Percentiles rank a stretch among this genome's conserved stretches.
These are phyloP conservation scores for Cercospora zeae-maydis DNA, from an alignment of 2,329 filamentous ascomycete genomes.

Conservation along the genomic window DNA sequence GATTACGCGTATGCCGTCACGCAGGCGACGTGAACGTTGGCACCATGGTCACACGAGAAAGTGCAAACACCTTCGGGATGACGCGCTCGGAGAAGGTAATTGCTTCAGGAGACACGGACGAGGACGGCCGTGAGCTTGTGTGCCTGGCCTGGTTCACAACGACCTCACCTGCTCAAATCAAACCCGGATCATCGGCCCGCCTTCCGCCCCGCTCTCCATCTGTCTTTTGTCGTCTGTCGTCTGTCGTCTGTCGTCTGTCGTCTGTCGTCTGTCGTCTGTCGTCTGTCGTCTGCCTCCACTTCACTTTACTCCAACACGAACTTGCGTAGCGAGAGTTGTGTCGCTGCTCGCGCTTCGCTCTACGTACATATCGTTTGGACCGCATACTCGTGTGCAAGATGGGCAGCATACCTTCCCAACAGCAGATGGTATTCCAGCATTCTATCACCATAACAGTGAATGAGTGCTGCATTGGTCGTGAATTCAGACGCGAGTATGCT, in stretches of 20 bases:
- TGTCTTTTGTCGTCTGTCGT: background rate
- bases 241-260: background rate
- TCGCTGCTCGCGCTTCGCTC: background rate
- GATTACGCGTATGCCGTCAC: background rate
- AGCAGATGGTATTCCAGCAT: background rate
- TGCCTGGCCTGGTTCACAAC: background rate
- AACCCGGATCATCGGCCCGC: background rate
- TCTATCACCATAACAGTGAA: background rate
- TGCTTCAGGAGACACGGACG: background rate
- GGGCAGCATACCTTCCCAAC: background rate
- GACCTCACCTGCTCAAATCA: background rate
- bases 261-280: background rate
- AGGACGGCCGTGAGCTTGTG: background rate
- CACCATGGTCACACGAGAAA: background rate
- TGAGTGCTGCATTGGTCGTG: background rate
- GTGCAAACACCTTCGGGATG: background rate
- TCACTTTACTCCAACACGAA: background rate
- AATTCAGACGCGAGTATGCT: background rate
- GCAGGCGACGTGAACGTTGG: background rate
- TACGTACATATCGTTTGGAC: background rate
- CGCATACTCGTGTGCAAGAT: background rate
- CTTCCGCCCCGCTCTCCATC: background rate
- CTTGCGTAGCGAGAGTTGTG: background rate
- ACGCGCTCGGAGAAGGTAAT: background rate
- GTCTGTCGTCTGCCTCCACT: background rate